Evolutionary conservation across 208 protist species (phyloP).

Genomic region (Crithidia bombi): DNA sequence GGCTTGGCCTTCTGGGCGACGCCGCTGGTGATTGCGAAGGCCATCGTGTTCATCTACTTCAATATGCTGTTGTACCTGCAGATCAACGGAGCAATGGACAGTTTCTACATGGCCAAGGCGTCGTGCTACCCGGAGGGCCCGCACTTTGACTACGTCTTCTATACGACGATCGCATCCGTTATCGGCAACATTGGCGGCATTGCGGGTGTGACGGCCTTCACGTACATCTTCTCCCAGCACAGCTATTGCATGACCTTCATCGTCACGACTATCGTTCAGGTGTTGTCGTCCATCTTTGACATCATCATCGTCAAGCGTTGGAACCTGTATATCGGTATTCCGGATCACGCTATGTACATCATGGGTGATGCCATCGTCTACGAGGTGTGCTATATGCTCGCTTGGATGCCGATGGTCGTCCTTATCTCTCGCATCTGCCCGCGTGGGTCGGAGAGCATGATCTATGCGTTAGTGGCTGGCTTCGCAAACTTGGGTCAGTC

Average conservation of each 20-base stretch:
- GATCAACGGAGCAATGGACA: constrained; percentile 49
- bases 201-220: constrained; percentile 48
- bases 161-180: constrained; percentile 43
- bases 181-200: constrained; percentile 43
- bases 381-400: constrained; percentile 57
- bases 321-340: constrained; percentile 58
- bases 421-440: constrained; percentile 82
- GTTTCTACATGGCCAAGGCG: constrained; percentile 44
- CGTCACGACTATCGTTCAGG: constrained; percentile 44
- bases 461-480: constrained; percentile 76
- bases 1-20: constrained; percentile 50
- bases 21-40: constrained; percentile 49
- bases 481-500: constrained; percentile 72
- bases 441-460: constrained; percentile 76
- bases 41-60: constrained; percentile 56
- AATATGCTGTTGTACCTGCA: constrained; percentile 51
- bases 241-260: constrained; percentile 65
- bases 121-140: constrained; percentile 54
- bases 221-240: constrained; percentile 56
- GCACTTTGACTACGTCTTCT: constrained; percentile 63
- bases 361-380: constrained; percentile 64
- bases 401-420: constrained; percentile 75
- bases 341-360: constrained; percentile 69
- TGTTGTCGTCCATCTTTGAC: constrained; percentile 54
- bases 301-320: constrained; percentile 73